Base-by-base conservation (phyloP, 495 filamentous ascomycete genomes). In the Aspergillus sparsus region DNA sequence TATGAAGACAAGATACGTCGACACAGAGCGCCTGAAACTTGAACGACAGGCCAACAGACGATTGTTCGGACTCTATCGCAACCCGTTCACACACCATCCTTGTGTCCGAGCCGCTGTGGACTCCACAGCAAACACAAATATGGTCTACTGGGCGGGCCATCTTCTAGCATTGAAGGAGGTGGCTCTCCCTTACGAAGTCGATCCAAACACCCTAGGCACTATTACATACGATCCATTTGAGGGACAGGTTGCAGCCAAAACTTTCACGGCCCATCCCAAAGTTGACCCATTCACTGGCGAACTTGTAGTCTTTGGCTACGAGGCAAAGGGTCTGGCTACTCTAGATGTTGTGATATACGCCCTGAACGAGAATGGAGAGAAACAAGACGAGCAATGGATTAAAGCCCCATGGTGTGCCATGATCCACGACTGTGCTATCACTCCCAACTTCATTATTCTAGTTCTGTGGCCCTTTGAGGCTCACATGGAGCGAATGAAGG, bases 31-130 rank as follows among this genome's bases (percentile, higher is more conserved):
- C 15, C 41, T 35, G n/a, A 37, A 39, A 21, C 44, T 50, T 3
- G 56, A 58, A 37, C 45, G 56, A 9, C 8, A 55, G 53, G 53
- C 53, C 15, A 18, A 42, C 15, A 41, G 18, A 42, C n/a, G n/a
- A 16, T n/a, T 55, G 35, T 44, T 55, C 27, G 53, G 53, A 4
- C 34, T 55, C 53, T 55, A 55, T n/a, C 53, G 53, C 7, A 55
- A 55, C 36, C 34, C 34, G 15, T 55, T 55, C 34, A 55, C 53
- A 3, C 35, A 55, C 27, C 35, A 39, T 13, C 37, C 37, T n/a
- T 41, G 37, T 41, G 53, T 55, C 10, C 12, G 37, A 16, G 34
- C 37, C 3, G 37, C 34, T n/a, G 37, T 55, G 4, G 35, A 44
- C 53, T 41, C 53, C n/a, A 55, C 53, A 6, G 53, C 53, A 33